Conservation (phyloP, 768 basidiomycete species). For the Coprinopsis sp. region DNA sequence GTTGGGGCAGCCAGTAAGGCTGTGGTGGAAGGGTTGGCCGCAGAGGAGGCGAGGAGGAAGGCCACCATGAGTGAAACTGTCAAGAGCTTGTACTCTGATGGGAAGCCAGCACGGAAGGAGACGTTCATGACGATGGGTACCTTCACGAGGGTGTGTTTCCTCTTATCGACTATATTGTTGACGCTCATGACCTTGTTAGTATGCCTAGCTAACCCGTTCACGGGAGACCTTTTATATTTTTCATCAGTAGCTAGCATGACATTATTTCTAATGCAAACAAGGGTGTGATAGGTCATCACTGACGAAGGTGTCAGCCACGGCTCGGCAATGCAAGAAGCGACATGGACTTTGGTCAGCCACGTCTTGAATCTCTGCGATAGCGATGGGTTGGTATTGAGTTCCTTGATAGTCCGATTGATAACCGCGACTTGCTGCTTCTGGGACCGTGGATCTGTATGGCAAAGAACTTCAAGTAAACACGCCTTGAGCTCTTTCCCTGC, state of each 20-base stretch:
- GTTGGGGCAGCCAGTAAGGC: slow-evolving; percentile 58
- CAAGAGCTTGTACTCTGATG: slow-evolving; percentile 71
- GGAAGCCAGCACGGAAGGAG: slow-evolving; percentile 56
- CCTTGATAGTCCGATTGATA: neutral
- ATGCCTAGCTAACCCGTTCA: no score
- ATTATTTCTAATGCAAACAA: no score
- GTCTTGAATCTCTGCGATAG: neutral
- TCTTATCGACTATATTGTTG: no score
- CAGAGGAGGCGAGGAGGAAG: slow-evolving; percentile 80
- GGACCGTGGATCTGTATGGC: neutral
- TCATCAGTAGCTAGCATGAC: no score
- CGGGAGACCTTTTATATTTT: no score
- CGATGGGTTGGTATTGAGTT: neutral
- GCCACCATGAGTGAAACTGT: slow-evolving; percentile 83
- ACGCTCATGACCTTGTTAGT: no score
- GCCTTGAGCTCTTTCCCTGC: neutral
- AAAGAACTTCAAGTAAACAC: neutral
- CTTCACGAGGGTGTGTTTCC: slow-evolving; percentile 84
- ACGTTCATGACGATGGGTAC: slow-evolving; percentile 92
- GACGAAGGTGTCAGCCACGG: no score
- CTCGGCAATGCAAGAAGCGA: no score
- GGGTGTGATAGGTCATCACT: no score
- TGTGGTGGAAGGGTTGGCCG: slow-evolving; percentile 68
- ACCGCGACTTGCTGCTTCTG: neutral
- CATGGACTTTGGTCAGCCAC: neutral